Base-by-base conservation (phyloP, 257 asterid species). In the Lycium ferocissimum region DNA sequence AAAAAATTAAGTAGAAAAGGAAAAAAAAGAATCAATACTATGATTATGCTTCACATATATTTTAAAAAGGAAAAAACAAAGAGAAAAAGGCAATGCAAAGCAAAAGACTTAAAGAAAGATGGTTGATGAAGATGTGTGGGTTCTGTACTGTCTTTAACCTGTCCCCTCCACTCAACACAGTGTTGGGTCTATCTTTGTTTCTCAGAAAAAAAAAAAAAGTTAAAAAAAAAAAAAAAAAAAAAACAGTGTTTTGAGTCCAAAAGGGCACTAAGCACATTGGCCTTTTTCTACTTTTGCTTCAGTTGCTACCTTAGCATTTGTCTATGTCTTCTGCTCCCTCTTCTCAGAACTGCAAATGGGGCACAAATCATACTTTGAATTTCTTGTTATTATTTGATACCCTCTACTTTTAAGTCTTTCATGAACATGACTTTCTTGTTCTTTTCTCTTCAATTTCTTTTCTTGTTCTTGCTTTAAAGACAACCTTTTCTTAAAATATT, bases 151-250 rank as follows among this genome's bases (percentile, higher is more conserved):
- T 93, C 98, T 91, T 85, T 88, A 91, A 88, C 95, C 92, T 93
- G 98, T 93, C 98, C 97, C 98, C 98, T 92, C 98, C 98, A 92
- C 96, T 94, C 92, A 87, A 87, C 92, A 90, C 97, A 90, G 89
- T 85, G 49, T 78, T 78, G 45, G 82, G 82, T 54, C 84, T 69
- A 56, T 56, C 78, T 85, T 6, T 79, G 18, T 53, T 81, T 70
- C 87, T 86, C 87, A 3, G 45, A 7, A 10, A 13, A 65, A 5
- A 22, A 78, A 53, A 7, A 51, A 20, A n/a, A 49, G 49, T 0
- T 40, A 1, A 40, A 40, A 47, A 1, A 20, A 26, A 72, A 43
- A 13, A 75, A 13, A n/a, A n/a, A 12, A 37, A 9, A 69, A 72
- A 61, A 33, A 88, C 86, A 86, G 85, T 59, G 82, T 75, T 40